Evolutionary conservation across 2,329 filamentous ascomycete genomes (phyloP).

Genomic region (Leptodontidium sp.): DNA sequence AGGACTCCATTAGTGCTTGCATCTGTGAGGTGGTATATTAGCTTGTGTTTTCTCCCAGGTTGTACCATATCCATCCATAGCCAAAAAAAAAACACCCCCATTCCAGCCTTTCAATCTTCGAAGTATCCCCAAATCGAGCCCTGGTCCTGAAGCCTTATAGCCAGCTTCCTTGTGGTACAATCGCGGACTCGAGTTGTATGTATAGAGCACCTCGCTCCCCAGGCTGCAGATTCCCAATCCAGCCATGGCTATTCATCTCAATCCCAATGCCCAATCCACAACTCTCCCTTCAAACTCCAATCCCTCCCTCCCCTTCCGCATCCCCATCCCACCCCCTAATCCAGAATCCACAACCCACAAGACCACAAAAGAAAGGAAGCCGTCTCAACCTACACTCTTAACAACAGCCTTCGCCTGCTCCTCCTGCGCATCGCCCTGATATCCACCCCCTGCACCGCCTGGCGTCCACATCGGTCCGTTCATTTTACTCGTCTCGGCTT

Average conservation of each 20-base stretch:
- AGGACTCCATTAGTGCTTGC: conserved; percentile 79
- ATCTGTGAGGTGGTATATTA: conserved; percentile 38
- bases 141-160: background rate
- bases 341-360: background rate
- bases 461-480: conserved; percentile 40
- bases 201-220: too few relatives aligned
- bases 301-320: too few relatives aligned
- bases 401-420: conserved; percentile 44
- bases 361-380: background rate
- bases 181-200: too few relatives aligned
- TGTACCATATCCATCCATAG: background rate
- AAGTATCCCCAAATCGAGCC: background rate
- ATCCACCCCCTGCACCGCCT: conserved; percentile 25
- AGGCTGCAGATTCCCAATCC: too few relatives aligned
- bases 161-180: background rate
- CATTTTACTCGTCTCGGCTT: conserved; percentile 29
- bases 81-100: background rate
- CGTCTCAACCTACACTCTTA: conserved; percentile 41
- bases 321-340: background rate
- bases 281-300: background rate
- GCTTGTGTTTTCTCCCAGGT: conserved; percentile 3
- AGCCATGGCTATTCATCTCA: background rate
- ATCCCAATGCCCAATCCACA: background rate
- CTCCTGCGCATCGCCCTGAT: conserved; percentile 35
- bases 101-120: conserved; percentile 1